These are phyloP conservation scores for Cordyceps javanica DNA, from an alignment of 2,329 filamentous ascomycete species.

Conservation along the genomic window DNA sequence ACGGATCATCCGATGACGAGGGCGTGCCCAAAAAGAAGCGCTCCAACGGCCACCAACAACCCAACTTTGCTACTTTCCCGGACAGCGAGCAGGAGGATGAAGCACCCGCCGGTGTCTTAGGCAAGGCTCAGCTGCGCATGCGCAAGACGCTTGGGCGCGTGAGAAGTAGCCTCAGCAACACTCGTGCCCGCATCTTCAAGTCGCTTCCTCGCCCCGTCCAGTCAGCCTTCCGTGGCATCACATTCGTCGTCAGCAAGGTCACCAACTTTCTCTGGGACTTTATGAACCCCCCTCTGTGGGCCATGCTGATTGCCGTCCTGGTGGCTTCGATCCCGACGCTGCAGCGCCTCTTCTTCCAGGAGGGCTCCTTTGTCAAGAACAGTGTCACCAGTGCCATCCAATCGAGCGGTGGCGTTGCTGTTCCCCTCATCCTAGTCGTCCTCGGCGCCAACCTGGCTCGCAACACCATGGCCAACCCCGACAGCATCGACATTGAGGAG, in stretches of 20 bases:
- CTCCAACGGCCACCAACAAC: constrained; percentile 28
- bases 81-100: constrained; percentile 30
- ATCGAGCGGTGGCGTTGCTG: constrained; percentile 84
- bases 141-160: constrained; percentile 13
- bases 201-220: constrained; percentile 39
- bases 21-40: constrained; percentile 25
- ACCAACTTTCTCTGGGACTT: constrained; percentile 74
- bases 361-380: constrained; percentile 86
- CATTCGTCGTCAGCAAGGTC: constrained; percentile 38
- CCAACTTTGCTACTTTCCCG: constrained; percentile 58
- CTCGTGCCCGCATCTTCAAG: constrained; percentile 10
- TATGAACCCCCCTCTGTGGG: constrained; percentile 98
- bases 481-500: constrained; percentile 64
- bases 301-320: constrained; percentile 86
- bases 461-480: constrained; percentile 71
- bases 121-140: constrained; percentile 29
- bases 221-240: constrained; percentile 23
- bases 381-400: constrained; percentile 83
- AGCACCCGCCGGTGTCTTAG: constrained; percentile 25
- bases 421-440: constrained; percentile 91
- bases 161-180: constrained; percentile 12
- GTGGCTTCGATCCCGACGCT: constrained; percentile 82
- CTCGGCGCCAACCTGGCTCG: constrained; percentile 89
- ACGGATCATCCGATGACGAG: constrained; percentile 43
- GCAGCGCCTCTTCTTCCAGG: constrained; percentile 79